These are phyloP conservation scores for Teunomyces pallodes DNA, from an alignment of 805 yeast species.

Conservation along the genomic window DNA sequence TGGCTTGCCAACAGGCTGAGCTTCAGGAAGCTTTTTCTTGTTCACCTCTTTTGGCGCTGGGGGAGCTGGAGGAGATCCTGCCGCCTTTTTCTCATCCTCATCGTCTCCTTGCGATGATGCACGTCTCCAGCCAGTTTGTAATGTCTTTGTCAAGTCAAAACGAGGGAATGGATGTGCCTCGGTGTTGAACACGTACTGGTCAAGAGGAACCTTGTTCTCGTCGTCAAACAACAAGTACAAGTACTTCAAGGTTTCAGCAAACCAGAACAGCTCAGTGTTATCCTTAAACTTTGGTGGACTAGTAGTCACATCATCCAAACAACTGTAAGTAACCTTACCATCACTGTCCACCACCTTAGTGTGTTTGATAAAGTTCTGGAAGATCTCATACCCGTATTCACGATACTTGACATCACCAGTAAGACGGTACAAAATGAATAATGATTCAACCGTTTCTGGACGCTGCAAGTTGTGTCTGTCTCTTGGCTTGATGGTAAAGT, in stretches of 20 bases:
- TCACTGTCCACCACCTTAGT: slow-evolving; percentile 45
- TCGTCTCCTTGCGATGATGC: not conserved
- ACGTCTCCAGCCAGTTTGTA: slow-evolving; percentile 64
- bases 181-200: slow-evolving; percentile 76
- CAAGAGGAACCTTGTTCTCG: slow-evolving; percentile 59
- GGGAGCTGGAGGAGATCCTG: not conserved
- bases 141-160: slow-evolving; percentile 49
- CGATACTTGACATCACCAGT: slow-evolving; percentile 81
- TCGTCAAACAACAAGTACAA: slow-evolving; percentile 75
- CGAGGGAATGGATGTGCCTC: slow-evolving; percentile 94
- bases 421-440: slow-evolving; percentile 74
- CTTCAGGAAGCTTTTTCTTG: slow-evolving; percentile 35
- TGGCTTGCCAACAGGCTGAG: slow-evolving; percentile 41
- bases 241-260: slow-evolving; percentile 89
- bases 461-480: slow-evolving; percentile 87
- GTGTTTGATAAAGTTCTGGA: slow-evolving; percentile 63
- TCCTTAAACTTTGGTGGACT: slow-evolving; percentile 55
- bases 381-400: slow-evolving; percentile 87
- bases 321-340: slow-evolving; percentile 53
- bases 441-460: slow-evolving; percentile 90
- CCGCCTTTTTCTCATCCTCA: not conserved
- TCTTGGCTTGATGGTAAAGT: slow-evolving; percentile 63
- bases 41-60: slow-evolving; percentile 14
- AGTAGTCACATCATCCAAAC: slow-evolving; percentile 63
- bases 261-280: slow-evolving; percentile 90